Percentiles rank a stretch among this genome's conserved stretches.
Conservation (phyloP, 2,329 filamentous ascomycete species). For the Pleurostoma richardsiae region DNA sequence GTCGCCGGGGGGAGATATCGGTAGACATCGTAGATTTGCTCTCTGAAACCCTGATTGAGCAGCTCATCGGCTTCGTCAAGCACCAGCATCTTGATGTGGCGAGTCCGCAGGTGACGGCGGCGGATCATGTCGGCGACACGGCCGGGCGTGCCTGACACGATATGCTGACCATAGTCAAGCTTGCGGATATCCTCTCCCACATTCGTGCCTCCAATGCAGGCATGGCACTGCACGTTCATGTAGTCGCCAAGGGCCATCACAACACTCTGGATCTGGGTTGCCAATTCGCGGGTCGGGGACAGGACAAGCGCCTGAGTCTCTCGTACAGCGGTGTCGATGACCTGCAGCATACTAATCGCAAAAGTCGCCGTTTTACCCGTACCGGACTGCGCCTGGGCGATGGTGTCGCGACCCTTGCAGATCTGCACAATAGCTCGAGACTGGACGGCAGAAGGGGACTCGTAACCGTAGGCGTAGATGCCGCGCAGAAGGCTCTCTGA, state of each 20-base stretch:
- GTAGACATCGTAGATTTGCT: constrained; percentile 99
- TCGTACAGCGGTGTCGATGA: constrained; percentile 93
- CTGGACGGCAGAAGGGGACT: constrained; percentile 95
- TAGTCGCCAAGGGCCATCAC: constrained; percentile 98
- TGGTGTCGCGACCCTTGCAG: constrained; percentile 98
- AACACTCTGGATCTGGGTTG: constrained; percentile 99
- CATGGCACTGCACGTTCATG: constrained; percentile 99
- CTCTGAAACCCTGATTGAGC: constrained; percentile 92
- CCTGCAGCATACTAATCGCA: constrained; percentile 98
- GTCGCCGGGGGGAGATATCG: constrained; percentile 96
- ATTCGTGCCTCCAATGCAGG: constrained; percentile 97
- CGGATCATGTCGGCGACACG: constrained; percentile 99
- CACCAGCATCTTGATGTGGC: constrained; percentile 99
- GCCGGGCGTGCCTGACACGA: constrained; percentile 95
- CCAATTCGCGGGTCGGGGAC: constrained; percentile 95
- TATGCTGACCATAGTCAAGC: constrained; percentile 90
- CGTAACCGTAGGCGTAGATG: constrained; percentile 97
- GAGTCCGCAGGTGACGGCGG: constrained; percentile 93
- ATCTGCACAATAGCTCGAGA: constrained; percentile 98
- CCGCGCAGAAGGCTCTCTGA: constrained; percentile 88
- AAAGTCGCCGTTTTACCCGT: constrained; percentile 99
- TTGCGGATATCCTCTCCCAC: constrained; percentile 99
- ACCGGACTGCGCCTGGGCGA: constrained; percentile 96
- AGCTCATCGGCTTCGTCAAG: constrained; percentile 99
- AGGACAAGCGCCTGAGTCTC: constrained; percentile 97